Evolutionary conservation across 163 green algal genomes (phyloP).

Genomic region (Volvox carteri): DNA sequence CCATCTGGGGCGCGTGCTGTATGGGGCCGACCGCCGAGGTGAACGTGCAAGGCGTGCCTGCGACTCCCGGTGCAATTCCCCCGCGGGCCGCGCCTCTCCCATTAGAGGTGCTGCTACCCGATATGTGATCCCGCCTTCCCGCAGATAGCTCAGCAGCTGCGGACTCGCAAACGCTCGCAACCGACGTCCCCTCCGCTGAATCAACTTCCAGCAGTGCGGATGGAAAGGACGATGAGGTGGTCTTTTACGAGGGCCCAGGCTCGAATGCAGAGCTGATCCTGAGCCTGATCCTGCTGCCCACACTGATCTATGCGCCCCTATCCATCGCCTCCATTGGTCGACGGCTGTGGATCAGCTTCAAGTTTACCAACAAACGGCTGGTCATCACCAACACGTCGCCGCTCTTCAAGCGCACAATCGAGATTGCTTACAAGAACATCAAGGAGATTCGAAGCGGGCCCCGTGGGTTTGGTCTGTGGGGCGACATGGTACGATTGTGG

Average conservation of each 20-base stretch:
- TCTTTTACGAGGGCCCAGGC: constrained; percentile 71
- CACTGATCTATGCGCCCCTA: constrained; percentile 77
- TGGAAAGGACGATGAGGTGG: constrained; percentile 2
- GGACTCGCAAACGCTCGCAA: background rate
- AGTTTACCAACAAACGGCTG: constrained; percentile 83
- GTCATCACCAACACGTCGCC: constrained; percentile 73
- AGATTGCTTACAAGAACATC: constrained; percentile 46
- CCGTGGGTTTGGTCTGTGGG: constrained; percentile 36
- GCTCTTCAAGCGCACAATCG: constrained; percentile 67
- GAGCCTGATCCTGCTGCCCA: constrained; percentile 68
- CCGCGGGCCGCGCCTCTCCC: too few species aligned
- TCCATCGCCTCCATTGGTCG: constrained; percentile 73
- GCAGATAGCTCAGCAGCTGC: background rate
- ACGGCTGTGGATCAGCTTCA: constrained; percentile 77
- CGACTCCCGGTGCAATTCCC: too few species aligned
- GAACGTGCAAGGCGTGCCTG: too few species aligned
- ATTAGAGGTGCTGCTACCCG: too few species aligned
- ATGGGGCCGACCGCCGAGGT: too few species aligned
- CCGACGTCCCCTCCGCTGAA: background rate
- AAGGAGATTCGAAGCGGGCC: constrained; percentile 36
- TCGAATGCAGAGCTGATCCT: constrained; percentile 73
- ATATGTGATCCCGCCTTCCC: too few species aligned
- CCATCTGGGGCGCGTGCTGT: too few species aligned
- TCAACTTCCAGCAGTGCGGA: background rate
- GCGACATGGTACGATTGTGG: constrained; percentile 64